Base-by-base conservation (phyloP, 1,284 basidiomycete genomes). In the Puccinia coronata region DNA sequence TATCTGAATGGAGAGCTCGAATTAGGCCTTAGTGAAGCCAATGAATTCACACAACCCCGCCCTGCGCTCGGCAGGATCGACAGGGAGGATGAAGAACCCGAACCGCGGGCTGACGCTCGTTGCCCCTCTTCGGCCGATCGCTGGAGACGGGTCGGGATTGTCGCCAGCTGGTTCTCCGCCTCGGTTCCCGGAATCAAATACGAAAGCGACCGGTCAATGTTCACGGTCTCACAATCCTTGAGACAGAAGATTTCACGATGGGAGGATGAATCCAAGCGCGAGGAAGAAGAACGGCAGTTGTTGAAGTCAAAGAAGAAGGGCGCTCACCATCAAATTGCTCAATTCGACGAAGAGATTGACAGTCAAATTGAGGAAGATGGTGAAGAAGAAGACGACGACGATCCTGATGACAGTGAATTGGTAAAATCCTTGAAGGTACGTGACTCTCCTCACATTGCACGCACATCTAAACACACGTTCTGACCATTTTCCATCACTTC, bases 131-230 rank as follows among this genome's bases (percentile, higher is more conserved):
- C 51, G 11, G n/a, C 25, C n/a, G 51, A 36, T 53, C 65, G 93
- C 23, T 96, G 93, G 91, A 90, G 90, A 74, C 89, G 96, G 49
- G 88, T 95, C 23, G 89, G 90, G 0, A 91, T 94, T 82, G 90
- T 91, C 39, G 91, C 91, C 0, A 90, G 92, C 8, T 90, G 90
- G 69, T 87, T 98, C 80, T 89, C 91, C 2, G 89, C 89, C 74
- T 87, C 89, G 47, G 92, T 95, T 11, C 90, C 92, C 59, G 72
- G 72, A 28, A 41, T 59, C 18, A 61, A 57, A 36, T 51, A 51
- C 61, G 25, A 69, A 25, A 49, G n/a, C 12, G 49, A 53, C 47
- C 25, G 34, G 14, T 25, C 28, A 2, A 51, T 31, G 2, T 36
- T 34, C 43, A 20, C 43, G 23, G 76, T 80, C 67, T 74, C 79